These are phyloP conservation scores for Penicillium sclerotigenum DNA, from an alignment of 2,329 filamentous ascomycete genomes.

Conservation along the genomic window DNA sequence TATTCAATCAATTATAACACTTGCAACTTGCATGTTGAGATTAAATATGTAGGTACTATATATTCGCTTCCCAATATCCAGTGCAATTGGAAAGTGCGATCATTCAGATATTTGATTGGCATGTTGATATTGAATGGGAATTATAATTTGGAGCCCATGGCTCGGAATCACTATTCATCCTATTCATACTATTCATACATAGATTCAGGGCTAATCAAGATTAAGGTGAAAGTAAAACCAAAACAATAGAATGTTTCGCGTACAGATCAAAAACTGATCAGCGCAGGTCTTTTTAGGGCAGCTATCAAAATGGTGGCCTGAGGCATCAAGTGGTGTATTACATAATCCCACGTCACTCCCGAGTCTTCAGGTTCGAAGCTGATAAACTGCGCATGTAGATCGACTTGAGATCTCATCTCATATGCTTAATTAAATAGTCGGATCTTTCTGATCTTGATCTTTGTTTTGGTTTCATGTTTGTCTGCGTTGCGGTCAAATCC, in stretches of 20 bases:
- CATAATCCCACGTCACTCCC: constrained; percentile 1
- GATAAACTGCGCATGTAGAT: not conserved
- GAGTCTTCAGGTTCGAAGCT: not conserved
- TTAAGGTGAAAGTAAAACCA: not conserved
- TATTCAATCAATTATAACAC: not conserved
- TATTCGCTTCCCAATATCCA: too few species aligned
- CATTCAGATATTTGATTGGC: not conserved
- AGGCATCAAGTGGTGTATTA: not conserved
- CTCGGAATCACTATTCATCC: too few species aligned
- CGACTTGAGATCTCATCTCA: not conserved
- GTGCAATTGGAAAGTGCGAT: not conserved
- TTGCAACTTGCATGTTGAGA: too few species aligned
- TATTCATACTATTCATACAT: too few species aligned
- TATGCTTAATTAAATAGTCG: not conserved
- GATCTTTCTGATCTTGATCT: not conserved
- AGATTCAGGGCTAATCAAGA: too few species aligned
- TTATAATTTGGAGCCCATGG: too few species aligned
- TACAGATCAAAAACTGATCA: not conserved
- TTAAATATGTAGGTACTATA: too few species aligned
- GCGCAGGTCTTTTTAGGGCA: not conserved
- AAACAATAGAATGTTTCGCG: not conserved
- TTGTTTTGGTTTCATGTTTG: not conserved
- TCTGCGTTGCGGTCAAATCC: not conserved
- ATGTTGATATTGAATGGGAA: too few species aligned
- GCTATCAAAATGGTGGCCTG: not conserved